Evolutionary conservation across 2,329 filamentous ascomycete species (phyloP), one percentile per base, ranked within the genome.

Genomic region (Iodosphaeria phyllophila): DNA sequence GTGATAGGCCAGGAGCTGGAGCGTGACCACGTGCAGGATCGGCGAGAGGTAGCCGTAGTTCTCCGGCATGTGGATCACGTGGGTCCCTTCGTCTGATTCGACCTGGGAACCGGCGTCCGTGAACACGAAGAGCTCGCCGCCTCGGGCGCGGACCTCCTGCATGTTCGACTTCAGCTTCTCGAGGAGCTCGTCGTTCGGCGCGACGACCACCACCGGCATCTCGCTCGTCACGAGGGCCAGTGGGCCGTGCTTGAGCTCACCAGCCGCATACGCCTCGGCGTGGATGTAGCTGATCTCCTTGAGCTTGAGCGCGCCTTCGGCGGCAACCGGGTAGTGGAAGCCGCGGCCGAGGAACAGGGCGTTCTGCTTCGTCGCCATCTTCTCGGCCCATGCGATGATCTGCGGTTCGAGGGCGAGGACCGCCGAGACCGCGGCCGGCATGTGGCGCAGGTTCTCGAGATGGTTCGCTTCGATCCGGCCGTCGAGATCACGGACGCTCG

Each of bases 221-320:
- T 92, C 86, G 66, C 95, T 89, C 44, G 95, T 89, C 31, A 98
- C 89, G 34, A 98, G 67, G 26, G 89, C 89, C 47, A 98, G 62
- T 26, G 95, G 89, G 63, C 89, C 89, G 54, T 98, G 89, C 71
- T 98, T 98, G 42, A 98, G 68, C 60, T 98, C 89, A 54, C 89
- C 89, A 35, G 86, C 95, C 89, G 95, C 95, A 61, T 95, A 89
- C 41, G 89, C 89, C 60, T 98, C 89, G 56, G 89, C 95, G 57
- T 98, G 89, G 30, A 98, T 77, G 56, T 98, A 98, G 11, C 84
- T 93, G 44, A 98, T 98, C 59, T 98, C 89, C 70, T 98, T 98
- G 56, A 98, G 95, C 67, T 98, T 98, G 40, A 98, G 65, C 23
- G 89, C 89, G 55, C 82, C 89, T 62, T 98, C 89, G 13, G 95